Percentiles rank a stretch among this genome's conserved stretches.
phyloP scores from a whole-genome alignment of 352 stramenopile genomes.

The Phytophthora boehmeriae region DNA sequence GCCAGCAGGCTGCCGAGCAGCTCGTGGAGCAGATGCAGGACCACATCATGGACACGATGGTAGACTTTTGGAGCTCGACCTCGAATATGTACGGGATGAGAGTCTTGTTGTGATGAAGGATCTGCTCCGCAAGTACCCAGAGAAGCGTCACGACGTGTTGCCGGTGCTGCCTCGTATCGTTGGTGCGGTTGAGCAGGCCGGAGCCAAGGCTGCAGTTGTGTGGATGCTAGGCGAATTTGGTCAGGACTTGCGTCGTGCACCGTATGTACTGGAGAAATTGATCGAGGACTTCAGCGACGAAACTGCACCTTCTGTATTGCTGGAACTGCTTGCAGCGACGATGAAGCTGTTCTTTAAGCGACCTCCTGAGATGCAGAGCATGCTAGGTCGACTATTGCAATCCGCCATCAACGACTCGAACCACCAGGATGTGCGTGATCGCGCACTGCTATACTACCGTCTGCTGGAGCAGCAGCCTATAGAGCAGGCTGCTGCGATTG shows the following conservation, averaged over 20 bases:
- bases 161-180: conserved; percentile 83
- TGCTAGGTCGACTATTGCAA: conserved; percentile 95
- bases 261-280: conserved; percentile 97
- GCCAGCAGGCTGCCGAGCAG: conserved; percentile 65
- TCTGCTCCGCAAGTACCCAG: conserved; percentile 96
- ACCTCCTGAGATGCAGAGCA: conserved; percentile 97
- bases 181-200: conserved; percentile 67
- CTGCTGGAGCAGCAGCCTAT: conserved; percentile 93
- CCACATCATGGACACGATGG: conserved; percentile 92
- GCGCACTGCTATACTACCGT: conserved; percentile 98
- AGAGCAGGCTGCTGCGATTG: conserved; percentile 89
- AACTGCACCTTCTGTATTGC: conserved; percentile 87
- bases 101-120: conserved; percentile 96
- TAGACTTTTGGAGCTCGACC: conserved; percentile 98
- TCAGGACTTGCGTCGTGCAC: conserved; percentile 90
- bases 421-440: conserved; percentile 96
- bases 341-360: conserved; percentile 99
- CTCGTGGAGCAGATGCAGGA: conserved; percentile 80
- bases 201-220: conserved; percentile 94
- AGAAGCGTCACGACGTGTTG: conserved; percentile 92
- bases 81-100: conserved; percentile 96
- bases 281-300: conserved; percentile 95
- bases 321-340: conserved; percentile 94
- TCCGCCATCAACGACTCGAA: conserved; percentile 95
- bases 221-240: conserved; percentile 98